A percentile compares a stretch with the other conserved stretches of the same genome.
Conservation (phyloP, 2,329 filamentous ascomycete genomes). For the Didymellaceae sp. region DNA sequence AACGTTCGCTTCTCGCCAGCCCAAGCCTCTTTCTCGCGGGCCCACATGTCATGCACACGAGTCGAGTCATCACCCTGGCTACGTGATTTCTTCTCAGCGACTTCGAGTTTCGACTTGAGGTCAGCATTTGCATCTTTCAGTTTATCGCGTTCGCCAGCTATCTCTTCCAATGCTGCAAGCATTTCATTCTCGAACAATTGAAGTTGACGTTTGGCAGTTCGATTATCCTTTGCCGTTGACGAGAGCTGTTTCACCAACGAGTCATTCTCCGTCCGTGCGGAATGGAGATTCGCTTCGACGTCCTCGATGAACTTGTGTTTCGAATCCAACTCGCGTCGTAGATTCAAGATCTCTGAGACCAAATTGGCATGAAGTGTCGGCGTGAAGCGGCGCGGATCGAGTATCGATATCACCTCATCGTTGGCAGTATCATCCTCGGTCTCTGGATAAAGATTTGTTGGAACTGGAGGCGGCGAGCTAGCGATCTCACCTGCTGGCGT, state of each 20-base stretch:
- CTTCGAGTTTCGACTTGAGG: slow-evolving; percentile 77
- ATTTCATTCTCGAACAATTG: slow-evolving; percentile 87
- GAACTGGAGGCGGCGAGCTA: slow-evolving; percentile 65
- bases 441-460: slow-evolving; percentile 56
- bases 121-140: slow-evolving; percentile 76
- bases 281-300: slow-evolving; percentile 77
- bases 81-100: slow-evolving; percentile 76
- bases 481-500: slow-evolving; percentile 66
- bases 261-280: slow-evolving; percentile 76
- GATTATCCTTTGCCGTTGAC: slow-evolving; percentile 74
- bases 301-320: slow-evolving; percentile 86
- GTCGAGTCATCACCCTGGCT: slow-evolving; percentile 83
- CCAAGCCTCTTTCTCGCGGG: slow-evolving; percentile 83
- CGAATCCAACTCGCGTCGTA: slow-evolving; percentile 88
- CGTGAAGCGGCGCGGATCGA: slow-evolving; percentile 92
- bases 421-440: slow-evolving; percentile 56
- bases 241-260: slow-evolving; percentile 67
- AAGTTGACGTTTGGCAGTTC: slow-evolving; percentile 83
- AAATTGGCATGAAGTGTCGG: slow-evolving; percentile 93
- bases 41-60: slow-evolving; percentile 79
- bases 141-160: slow-evolving; percentile 85
- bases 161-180: slow-evolving; percentile 80
- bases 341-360: slow-evolving; percentile 88
- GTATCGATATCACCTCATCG: slow-evolving; percentile 74
- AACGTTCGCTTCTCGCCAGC: slow-evolving; percentile 80